Percentiles rank a stretch among this genome's conserved stretches.
Evolutionary conservation across 805 yeast genomes (phyloP).

Genomic region (Candida chilensis): DNA sequence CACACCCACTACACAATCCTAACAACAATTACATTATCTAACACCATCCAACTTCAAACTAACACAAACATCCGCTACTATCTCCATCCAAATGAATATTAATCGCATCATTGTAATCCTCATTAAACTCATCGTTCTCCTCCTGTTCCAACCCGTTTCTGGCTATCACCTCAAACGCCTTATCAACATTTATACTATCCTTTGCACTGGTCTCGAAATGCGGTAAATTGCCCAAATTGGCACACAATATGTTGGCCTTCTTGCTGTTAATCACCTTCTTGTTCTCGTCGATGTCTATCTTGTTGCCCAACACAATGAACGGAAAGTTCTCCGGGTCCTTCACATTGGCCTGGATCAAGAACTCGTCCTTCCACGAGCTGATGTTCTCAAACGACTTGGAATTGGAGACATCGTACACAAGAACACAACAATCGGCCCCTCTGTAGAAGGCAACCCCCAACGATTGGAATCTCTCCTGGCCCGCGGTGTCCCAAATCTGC

Average conservation of each 20-base stretch:
- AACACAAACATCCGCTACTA: constrained; percentile 68
- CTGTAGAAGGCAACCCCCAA: constrained; percentile 95
- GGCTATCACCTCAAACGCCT: constrained; percentile 93
- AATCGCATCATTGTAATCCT: constrained; percentile 93
- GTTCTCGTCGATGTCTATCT: constrained; percentile 88
- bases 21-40: too few relatives aligned
- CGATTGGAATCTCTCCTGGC: constrained; percentile 95
- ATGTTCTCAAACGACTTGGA: constrained; percentile 86
- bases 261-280: constrained; percentile 63
- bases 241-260: constrained; percentile 33
- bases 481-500: constrained; percentile 98
- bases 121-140: constrained; percentile 82
- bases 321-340: constrained; percentile 93
- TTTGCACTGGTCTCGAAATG: constrained; percentile 97
- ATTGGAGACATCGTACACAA: constrained; percentile 93
- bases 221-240: constrained; percentile 65
- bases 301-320: constrained; percentile 90
- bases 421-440: constrained; percentile 96
- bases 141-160: constrained; percentile 94
- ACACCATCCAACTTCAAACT: too few relatives aligned
- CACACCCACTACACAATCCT: too few relatives aligned
- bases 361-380: constrained; percentile 92
- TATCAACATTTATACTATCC: constrained; percentile 90
- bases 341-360: constrained; percentile 87
- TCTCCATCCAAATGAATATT: constrained; percentile 90